A percentile compares a stretch with the other conserved stretches of the same genome.
Conservation (phyloP, 176 grass and related monocot genomes). For the Bromus sterilis region DNA sequence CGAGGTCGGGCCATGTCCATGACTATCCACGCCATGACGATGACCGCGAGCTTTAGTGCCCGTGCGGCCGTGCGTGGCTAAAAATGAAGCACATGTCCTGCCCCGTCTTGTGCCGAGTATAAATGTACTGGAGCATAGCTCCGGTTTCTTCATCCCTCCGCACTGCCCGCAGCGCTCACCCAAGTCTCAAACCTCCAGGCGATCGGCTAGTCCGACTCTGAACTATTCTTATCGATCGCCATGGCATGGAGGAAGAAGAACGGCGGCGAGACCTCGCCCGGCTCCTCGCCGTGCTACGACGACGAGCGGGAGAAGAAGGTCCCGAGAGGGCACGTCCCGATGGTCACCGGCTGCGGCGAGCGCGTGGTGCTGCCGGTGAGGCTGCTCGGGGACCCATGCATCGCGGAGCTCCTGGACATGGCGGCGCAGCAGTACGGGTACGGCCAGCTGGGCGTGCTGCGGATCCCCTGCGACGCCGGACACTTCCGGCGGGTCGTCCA, state of each 20-base stretch:
- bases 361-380: conserved; percentile 51
- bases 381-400: conserved; percentile 33
- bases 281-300: background rate
- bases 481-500: conserved; percentile 28
- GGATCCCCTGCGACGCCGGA: conserved; percentile 35
- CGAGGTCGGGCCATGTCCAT: too few species aligned
- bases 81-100: too few species aligned
- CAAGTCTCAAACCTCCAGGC: too few species aligned
- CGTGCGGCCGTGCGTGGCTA: too few species aligned
- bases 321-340: conserved; percentile 31
- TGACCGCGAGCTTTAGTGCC: too few species aligned
- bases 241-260: conserved; percentile 37
- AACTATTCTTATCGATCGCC: background rate
- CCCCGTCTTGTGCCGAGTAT: too few species aligned
- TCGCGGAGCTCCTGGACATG: conserved; percentile 54
- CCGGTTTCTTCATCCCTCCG: too few species aligned
- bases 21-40: too few species aligned
- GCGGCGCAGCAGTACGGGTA: conserved; percentile 43
- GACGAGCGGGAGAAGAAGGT: background rate
- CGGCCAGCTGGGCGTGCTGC: conserved; percentile 53
- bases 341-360: conserved; percentile 32
- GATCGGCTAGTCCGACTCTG: background rate
- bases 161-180: background rate
- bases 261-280: background rate
- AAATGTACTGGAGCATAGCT: too few species aligned